Percentiles rank a stretch among this genome's conserved stretches.
These are phyloP conservation scores for Solanum hybrid DNA, from an alignment of 305 asterid species.

Conservation along the genomic window DNA sequence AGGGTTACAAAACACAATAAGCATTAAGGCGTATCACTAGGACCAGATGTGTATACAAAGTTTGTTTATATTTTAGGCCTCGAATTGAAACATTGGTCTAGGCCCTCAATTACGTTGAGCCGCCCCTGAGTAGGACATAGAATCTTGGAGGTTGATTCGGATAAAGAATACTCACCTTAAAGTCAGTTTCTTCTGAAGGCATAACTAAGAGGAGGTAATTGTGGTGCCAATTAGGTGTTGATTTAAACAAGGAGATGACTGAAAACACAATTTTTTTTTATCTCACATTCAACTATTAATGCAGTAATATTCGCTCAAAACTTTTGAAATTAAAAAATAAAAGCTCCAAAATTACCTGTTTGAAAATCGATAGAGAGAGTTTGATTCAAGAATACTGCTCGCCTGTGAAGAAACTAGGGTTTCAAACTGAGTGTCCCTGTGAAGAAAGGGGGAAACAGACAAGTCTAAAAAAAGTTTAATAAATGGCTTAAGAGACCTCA, in stretches of 20 bases:
- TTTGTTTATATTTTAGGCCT: not conserved
- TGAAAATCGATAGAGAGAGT: not conserved
- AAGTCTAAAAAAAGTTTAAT: too few species aligned
- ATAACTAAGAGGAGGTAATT: not conserved
- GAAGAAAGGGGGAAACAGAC: not conserved
- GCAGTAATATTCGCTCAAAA: not conserved
- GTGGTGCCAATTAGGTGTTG: not conserved
- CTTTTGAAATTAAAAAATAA: not conserved
- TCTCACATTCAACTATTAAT: not conserved
- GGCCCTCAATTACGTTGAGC: not conserved
- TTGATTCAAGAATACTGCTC: not conserved
- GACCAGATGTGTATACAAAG: not conserved
- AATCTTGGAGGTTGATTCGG: not conserved
- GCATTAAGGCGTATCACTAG: not conserved
- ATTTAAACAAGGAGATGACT: not conserved
- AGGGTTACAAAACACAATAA: not conserved
- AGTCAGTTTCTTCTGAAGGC: not conserved
- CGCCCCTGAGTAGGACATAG: not conserved
- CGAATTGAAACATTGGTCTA: too few species aligned
- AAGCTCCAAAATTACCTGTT: not conserved
- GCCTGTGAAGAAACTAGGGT: not conserved
- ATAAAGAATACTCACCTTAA: not conserved
- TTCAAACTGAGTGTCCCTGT: not conserved
- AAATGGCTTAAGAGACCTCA: not conserved
- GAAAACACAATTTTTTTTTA: too few species aligned